phyloP scores from a whole-genome alignment of 2,329 filamentous ascomycete genomes.

The Penicillium sp. region DNA sequence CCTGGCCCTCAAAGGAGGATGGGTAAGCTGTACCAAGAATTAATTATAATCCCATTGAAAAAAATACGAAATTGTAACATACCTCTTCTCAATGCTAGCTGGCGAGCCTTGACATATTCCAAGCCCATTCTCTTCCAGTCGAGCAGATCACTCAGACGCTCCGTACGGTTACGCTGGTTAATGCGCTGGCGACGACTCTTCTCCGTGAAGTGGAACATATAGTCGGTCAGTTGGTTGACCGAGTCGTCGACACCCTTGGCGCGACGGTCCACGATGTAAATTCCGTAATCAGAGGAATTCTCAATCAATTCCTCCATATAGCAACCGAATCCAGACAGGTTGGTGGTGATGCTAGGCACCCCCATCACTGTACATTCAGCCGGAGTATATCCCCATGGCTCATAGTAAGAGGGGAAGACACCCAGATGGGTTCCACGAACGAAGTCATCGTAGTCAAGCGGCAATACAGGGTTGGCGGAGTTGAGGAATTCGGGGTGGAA shows the following conservation, averaged over 20 bases:
- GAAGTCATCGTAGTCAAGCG: constrained; percentile 97
- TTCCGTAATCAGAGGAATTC: constrained; percentile 95
- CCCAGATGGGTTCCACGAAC: constrained; percentile 95
- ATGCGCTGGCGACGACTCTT: constrained; percentile 97
- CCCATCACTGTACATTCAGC: constrained; percentile 99
- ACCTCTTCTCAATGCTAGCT: constrained; percentile 78
- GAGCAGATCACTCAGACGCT: constrained; percentile 87
- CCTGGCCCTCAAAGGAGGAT: constrained; percentile 70
- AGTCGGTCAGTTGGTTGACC: constrained; percentile 87
- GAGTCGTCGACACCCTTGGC: constrained; percentile 96
- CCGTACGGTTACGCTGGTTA: constrained; percentile 96
- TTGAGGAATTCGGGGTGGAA: constrained; percentile 99
- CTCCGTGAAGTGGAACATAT: constrained; percentile 89
- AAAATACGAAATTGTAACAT: constrained; percentile 5
- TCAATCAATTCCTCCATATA: constrained; percentile 99
- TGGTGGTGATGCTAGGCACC: constrained; percentile 96
- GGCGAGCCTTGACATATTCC: constrained; percentile 97
- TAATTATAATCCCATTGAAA: constrained; percentile 5
- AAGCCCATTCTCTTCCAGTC: constrained; percentile 99
- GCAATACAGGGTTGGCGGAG: constrained; percentile 89
- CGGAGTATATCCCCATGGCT: constrained; percentile 98
- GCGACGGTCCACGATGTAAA: constrained; percentile 96
- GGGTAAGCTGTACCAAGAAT: constrained; percentile 67
- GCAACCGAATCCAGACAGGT: constrained; percentile 94
- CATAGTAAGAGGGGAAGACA: constrained; percentile 96